These are phyloP conservation scores for Suhomyces sp. DNA, from an alignment of 805 yeast genomes.

Conservation along the genomic window DNA sequence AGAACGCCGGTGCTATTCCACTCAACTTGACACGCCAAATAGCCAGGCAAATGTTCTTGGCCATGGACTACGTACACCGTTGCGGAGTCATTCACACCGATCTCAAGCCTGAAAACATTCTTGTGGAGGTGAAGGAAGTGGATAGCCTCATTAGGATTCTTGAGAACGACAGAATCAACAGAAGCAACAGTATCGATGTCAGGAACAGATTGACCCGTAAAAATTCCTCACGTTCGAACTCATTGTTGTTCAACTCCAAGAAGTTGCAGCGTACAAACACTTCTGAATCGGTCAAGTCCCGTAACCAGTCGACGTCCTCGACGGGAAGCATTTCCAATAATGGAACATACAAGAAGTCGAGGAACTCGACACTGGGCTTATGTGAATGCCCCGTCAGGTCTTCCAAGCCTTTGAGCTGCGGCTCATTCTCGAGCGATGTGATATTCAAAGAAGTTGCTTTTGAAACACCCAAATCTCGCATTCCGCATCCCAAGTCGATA, in stretches of 20 bases:
- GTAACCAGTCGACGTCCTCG: slow-evolving; percentile 13
- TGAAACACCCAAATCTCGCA: neutral
- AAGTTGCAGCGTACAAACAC: neutral
- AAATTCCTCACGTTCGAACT: slow-evolving; percentile 2
- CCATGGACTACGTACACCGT: slow-evolving; percentile 57
- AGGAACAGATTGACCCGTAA: slow-evolving; percentile 7
- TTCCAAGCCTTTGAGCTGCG: slow-evolving; percentile 44
- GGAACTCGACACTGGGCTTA: slow-evolving; percentile 7
- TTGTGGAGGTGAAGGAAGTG: slow-evolving; percentile 53
- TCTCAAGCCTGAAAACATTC: slow-evolving; percentile 41
- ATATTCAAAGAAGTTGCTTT: slow-evolving; percentile 8
- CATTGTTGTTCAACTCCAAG: neutral
- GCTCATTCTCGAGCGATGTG: slow-evolving; percentile 9
- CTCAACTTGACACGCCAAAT: slow-evolving; percentile 53
- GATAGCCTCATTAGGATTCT: slow-evolving; percentile 47
- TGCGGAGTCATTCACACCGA: slow-evolving; percentile 60
- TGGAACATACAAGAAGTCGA: slow-evolving; percentile 11
- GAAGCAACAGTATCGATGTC: slow-evolving; percentile 3
- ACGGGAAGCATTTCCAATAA: neutral
- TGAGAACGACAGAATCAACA: slow-evolving; percentile 25
- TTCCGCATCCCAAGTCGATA: neutral
- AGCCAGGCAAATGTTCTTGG: slow-evolving; percentile 51
- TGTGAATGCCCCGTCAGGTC: slow-evolving; percentile 33
- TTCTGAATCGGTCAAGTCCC: neutral
- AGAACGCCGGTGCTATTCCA: slow-evolving; percentile 53